A percentile compares a stretch with the other conserved stretches of the same genome.
Conservation (phyloP, 345 rosid species). For the Ceriops decandra region DNA sequence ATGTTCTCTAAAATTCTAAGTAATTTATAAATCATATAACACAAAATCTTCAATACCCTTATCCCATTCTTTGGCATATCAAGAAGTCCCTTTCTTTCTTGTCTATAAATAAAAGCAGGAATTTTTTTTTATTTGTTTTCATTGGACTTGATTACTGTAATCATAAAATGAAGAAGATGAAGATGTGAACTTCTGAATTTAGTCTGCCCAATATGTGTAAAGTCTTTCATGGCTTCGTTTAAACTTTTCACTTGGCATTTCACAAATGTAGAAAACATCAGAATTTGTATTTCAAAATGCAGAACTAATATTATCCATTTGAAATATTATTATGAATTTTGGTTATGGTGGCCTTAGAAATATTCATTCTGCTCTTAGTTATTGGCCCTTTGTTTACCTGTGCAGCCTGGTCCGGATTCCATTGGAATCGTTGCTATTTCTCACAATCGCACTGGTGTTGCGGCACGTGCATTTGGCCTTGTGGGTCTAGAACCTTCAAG, state of each 20-base stretch:
- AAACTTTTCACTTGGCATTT: background rate
- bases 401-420: conserved; percentile 99
- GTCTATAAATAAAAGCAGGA: background rate
- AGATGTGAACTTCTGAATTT: background rate
- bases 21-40: conserved; percentile 14
- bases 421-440: conserved; percentile 99
- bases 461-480: conserved; percentile 99
- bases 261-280: background rate
- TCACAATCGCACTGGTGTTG: conserved; percentile 99
- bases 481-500: conserved; percentile 99
- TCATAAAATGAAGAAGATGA: background rate
- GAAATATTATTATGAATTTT: too few relatives aligned
- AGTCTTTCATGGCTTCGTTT: background rate
- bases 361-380: background rate
- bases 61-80: conserved; percentile 6
- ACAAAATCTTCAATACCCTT: background rate
- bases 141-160: background rate
- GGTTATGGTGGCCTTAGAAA: background rate
- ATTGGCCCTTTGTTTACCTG: background rate
- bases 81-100: background rate
- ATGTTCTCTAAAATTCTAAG: conserved; percentile 14
- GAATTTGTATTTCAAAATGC: background rate
- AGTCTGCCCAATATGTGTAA: background rate
- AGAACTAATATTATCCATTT: too few relatives aligned
- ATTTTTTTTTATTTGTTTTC: background rate